Evolutionary conservation across 1,284 basidiomycete genomes (phyloP), one percentile per base, ranked within the genome.

Genomic region (Tetrapyrgos nigripes): DNA sequence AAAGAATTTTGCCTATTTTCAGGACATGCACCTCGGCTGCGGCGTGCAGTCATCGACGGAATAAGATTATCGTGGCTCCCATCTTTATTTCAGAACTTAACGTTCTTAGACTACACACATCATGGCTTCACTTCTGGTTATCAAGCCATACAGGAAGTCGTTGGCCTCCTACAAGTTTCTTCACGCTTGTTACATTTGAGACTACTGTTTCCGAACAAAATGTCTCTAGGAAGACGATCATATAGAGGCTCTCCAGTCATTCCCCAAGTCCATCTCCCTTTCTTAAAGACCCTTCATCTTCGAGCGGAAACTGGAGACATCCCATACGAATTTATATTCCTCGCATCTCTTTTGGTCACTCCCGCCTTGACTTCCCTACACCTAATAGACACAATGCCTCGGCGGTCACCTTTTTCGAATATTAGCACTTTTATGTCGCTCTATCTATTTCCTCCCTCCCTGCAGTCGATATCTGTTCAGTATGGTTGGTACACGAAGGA

Each of bases 1-100:
- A 85, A 85, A 68, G 84, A 87, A 67, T 90, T 86, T 61, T 72
- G 74, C 48, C 79, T 89, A 44, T 91, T 91, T 70, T 79, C 79
- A 35, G 86, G 84, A n/a, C 72, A 77, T 62, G 80, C 87, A 1
- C 88, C 88, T 3, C 78, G 73, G 24, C 75, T 91, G 11, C 74
- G 79, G 40, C 76, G 77, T 19, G 76, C 82, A 43, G 83, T 81
- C 1, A 59, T 90, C n/a, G 82, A 87, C 57, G 88, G 88, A 3
- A 80, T 89, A 50, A 80, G 85, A 54, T 68, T 91, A 40, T 71
- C 77, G 6, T 89, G 88, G 87, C 68, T 81, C 4, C 82, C 86
- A 21, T 80, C 79, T 2, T 72, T 90, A 44, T 89, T 86, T 64
- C 74, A 75, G 51, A 85, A 86, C 67, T 75, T 91, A 48, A 82